Percentiles rank a stretch among this genome's conserved stretches.
Evolutionary conservation across 2,329 filamentous ascomycete genomes (phyloP).

Genomic region (Endoconidiophora laricicola): DNA sequence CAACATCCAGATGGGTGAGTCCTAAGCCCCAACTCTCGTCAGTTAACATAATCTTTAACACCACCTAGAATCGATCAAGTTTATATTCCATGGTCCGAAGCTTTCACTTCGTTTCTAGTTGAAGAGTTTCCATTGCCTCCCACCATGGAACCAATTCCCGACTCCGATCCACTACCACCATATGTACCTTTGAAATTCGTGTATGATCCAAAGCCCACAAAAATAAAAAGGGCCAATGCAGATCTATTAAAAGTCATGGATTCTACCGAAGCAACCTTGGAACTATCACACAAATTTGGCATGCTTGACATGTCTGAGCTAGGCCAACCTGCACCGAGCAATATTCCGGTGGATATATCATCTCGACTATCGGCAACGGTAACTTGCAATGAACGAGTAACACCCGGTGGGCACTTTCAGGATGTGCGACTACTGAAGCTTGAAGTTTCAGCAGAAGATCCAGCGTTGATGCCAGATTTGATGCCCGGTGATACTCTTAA

Average conservation of each 20-base stretch:
- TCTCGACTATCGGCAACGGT: slow-evolving; percentile 30
- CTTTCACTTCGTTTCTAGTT: slow-evolving; percentile 49
- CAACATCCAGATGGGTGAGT: slow-evolving; percentile 79
- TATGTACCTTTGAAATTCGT: slow-evolving; percentile 30
- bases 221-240: not conserved
- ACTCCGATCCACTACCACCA: slow-evolving; percentile 57
- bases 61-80: slow-evolving; percentile 55
- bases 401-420: slow-evolving; percentile 69
- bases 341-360: slow-evolving; percentile 6
- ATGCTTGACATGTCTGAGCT: slow-evolving; percentile 3
- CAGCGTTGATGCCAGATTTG: slow-evolving; percentile 20
- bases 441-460: slow-evolving; percentile 21
- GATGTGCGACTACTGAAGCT: slow-evolving; percentile 74
- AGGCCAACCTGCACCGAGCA: not conserved
- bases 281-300: slow-evolving; percentile 8
- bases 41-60: not conserved
- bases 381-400: slow-evolving; percentile 52
- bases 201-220: not conserved
- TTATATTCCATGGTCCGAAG: slow-evolving; percentile 61
- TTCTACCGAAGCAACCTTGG: slow-evolving; percentile 20
- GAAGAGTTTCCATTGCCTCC: slow-evolving; percentile 51
- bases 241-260: not conserved
- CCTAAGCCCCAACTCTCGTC: not conserved
- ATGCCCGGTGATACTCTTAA: slow-evolving; percentile 66
- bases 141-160: slow-evolving; percentile 52